phyloP scores from a whole-genome alignment of 371 early-diverging fungal species.

The Mortierella sp. region DNA sequence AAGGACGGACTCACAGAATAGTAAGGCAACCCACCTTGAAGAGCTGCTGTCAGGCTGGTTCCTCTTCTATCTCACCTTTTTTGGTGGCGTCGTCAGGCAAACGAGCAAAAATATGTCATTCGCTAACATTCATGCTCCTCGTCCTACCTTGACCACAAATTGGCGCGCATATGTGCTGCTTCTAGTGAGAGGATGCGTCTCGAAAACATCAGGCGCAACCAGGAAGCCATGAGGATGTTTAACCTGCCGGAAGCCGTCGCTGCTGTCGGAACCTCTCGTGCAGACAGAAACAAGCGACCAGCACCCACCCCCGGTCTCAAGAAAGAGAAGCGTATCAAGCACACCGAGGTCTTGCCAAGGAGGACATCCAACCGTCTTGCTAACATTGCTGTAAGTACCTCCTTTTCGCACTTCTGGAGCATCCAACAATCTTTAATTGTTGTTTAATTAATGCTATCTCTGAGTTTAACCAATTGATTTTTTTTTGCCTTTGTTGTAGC shows the following conservation, averaged over 20 bases:
- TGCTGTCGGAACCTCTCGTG: conserved; percentile 16
- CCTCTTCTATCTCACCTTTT: neutral
- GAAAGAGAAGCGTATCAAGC: conserved; percentile 44
- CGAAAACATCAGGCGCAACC: conserved; percentile 52
- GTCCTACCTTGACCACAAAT: neutral
- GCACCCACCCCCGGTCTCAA: conserved; percentile 42
- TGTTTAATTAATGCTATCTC: neutral
- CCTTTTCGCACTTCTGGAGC: no score
- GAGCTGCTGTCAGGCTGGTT: neutral
- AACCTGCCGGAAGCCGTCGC: conserved; percentile 29
- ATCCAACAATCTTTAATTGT: neutral
- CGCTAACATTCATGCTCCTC: neutral
- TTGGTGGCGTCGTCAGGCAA: conserved; percentile 44
- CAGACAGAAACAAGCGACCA: conserved; percentile 40
- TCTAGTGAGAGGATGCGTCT: conserved; percentile 45
- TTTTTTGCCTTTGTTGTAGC: conserved; percentile 14
- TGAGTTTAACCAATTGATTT: neutral
- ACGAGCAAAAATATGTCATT: neutral
- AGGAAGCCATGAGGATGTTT: conserved; percentile 45
- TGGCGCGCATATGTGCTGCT: neutral
- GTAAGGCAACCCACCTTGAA: conserved; percentile 4
- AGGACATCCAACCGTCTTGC: conserved; percentile 41
- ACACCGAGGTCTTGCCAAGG: conserved; percentile 28
- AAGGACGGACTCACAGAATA: conserved; percentile 29
- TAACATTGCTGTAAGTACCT: conserved; percentile 26